phyloP scores from a whole-genome alignment of 495 filamentous ascomycete species.

The Mytilinidion resinicola region DNA sequence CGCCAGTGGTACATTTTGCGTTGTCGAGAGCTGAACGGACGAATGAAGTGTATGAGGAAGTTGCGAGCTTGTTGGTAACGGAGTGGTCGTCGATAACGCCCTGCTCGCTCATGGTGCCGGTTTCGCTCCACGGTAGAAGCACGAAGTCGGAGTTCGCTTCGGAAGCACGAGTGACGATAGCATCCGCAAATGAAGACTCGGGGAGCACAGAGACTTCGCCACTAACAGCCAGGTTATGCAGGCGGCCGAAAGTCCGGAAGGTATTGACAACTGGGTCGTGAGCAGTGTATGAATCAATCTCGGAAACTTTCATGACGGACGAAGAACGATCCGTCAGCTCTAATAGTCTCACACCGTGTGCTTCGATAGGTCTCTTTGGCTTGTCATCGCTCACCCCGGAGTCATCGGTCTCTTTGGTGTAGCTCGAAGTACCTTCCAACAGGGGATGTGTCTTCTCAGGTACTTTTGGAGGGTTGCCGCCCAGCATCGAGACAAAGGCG shows the following conservation, averaged over 20 bases:
- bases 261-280: constrained; percentile 88
- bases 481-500: constrained; percentile 73
- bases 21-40: constrained; percentile 57
- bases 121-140: constrained; percentile 86
- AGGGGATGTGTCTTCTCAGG: constrained; percentile 24
- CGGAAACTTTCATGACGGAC: constrained; percentile 89
- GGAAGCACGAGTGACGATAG: constrained; percentile 58
- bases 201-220: constrained; percentile 73
- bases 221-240: constrained; percentile 78
- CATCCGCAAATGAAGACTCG: constrained; percentile 70
- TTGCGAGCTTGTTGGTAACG: constrained; percentile 31
- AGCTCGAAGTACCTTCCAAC: constrained; percentile 20
- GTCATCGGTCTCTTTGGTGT: constrained; percentile 7
- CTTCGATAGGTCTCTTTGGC: constrained; percentile 56
- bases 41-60: constrained; percentile 30
- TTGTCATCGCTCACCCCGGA: neutral
- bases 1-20: constrained; percentile 61
- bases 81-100: constrained; percentile 38
- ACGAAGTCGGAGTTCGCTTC: constrained; percentile 71
- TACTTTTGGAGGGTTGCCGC: constrained; percentile 35
- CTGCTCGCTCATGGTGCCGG: constrained; percentile 62
- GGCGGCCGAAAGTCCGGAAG: constrained; percentile 79
- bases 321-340: constrained; percentile 91
- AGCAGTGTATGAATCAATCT: constrained; percentile 66
- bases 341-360: constrained; percentile 78